Base-by-base conservation (phyloP, 768 basidiomycete species). In the Suillus occidentalis region DNA sequence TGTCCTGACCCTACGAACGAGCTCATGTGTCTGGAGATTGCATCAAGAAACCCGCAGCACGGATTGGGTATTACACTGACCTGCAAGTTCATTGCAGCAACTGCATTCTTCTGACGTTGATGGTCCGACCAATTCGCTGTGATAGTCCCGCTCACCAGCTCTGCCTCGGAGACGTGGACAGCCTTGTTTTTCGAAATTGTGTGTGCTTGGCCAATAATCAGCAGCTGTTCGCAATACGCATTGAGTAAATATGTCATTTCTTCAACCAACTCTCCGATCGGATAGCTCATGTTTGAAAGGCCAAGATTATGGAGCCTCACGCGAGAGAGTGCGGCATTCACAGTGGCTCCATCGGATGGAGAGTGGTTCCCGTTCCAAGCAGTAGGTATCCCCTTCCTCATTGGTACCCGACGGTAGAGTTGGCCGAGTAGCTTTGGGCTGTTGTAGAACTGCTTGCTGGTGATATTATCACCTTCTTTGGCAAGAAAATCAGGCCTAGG, bases 401-500 rank as follows among this genome's bases (percentile, higher is more conserved):
- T 56, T 1, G 81, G 81, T 6, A 85, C 80, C 5, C 75, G 79
- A 59, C 90, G 82, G 69, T 84, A 91, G 13, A 92, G 81, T 61
- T 77, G 74, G 3, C 90, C 90, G 47, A 92, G 85, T 1, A 86
- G 86, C 31, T 79, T 73, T 1, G 70, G 12, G 69, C 89, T 90
- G 56, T 67, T 43, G 68, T 91, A 91, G 72, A 80, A 87, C 1
- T 68, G 60, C 4, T 25, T 42, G 0, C 60, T 5, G 12, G 25
- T 50, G n/a, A 70, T 12, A 39, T 76, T 73, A 0, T 49, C 71
- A 0, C 82, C 87, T 73, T 90, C 89, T 20, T 86, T 87, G 2
- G 87, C 88, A 70, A 82, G 79, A 88, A 89, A 90, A 71, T 90
- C 89, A 10, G 89, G 89, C 67, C 74, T 82, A 64, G n/a, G 45